Evolutionary conservation across 2,329 filamentous ascomycete genomes (phyloP), one percentile per base, ranked within the genome.

Genomic region (Diaporthe capsici): DNA sequence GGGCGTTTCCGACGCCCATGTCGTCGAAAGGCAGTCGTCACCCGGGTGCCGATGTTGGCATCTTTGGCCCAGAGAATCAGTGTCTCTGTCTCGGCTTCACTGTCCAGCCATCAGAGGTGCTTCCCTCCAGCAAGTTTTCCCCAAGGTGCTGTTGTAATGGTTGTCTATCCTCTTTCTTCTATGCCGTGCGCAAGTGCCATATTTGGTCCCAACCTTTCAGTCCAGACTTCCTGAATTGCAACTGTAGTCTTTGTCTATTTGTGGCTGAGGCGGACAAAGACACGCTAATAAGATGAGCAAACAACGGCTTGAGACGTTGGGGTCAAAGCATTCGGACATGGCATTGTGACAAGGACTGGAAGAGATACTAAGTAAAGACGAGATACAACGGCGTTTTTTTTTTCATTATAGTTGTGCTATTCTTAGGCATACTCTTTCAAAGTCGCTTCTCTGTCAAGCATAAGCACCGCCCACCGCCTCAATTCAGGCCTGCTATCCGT

Each of bases 191-290:
- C 3, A 51, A 2, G 7, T 4, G 3, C 7, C 2, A 13, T 39
- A 10, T 53, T 42, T 42, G 7, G 17, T 22, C n/a, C 28, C n/a
- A 4, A 15, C 10, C 17, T 13, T 42, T 55, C 17, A 13, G n/a
- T 13, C 15, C 6, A 2, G 9, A 3, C 12, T 39, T 31, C 31
- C 5, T 2, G 9, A 20, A 3, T 17, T 31, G 6, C n/a, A 6
- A 34, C n/a, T 20, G 44, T 28, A 12, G n/a, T 22, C 65, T 55
- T 70, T 70, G 49, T 55, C n/a, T 8, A 2, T 5, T 10, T 20
- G 22, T 22, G 49, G 49, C 49, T 42, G 22, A 70, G 47, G 55
- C 34, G 34, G 8, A 67, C 31, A 51, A 70, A 70, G 49, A 55
- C 34, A 22, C 65, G 65, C 15, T 31, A n/a, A 28, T 13, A 39